phyloP scores from a whole-genome alignment of 768 basidiomycete species.

The Leccinum disarticulatum region DNA sequence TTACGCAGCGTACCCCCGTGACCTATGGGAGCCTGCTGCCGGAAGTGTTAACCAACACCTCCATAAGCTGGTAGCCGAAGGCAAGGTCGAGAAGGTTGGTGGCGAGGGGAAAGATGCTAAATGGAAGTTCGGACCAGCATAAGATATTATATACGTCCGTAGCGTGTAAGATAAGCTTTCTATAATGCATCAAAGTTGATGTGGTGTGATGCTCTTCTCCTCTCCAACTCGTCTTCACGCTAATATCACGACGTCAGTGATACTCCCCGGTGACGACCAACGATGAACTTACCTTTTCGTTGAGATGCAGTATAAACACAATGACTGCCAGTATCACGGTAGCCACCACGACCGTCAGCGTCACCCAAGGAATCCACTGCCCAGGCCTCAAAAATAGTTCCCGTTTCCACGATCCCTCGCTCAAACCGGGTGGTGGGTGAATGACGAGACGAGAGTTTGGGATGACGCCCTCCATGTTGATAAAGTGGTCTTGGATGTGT shows the following conservation, averaged over 20 bases:
- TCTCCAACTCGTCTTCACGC: conserved; percentile 93
- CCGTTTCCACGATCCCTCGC: conserved; percentile 67
- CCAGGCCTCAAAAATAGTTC: conserved; percentile 92
- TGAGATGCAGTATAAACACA: conserved; percentile 84
- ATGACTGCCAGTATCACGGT: conserved; percentile 75
- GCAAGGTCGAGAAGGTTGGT: conserved; percentile 47
- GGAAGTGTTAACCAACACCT: conserved; percentile 69
- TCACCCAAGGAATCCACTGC: conserved; percentile 98
- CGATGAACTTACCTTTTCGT: conserved; percentile 74
- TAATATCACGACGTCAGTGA: conserved; percentile 31
- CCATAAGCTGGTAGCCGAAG: conserved; percentile 67
- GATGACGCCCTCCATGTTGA: conserved; percentile 95
- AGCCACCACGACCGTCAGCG: conserved; percentile 76
- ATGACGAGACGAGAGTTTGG: conserved; percentile 98
- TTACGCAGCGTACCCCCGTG: conserved; percentile 71
- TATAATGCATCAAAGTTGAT: conserved; percentile 97
- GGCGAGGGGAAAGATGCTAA: conserved; percentile 51
- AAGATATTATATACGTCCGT: conserved; percentile 9
- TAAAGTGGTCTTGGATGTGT: conserved; percentile 67
- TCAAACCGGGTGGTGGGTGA: conserved; percentile 62
- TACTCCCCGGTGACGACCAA: conserved; percentile 1
- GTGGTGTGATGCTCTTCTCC: conserved; percentile 85
- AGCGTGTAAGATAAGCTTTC: conserved; percentile 17
- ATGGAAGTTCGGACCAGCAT: conserved; percentile 40
- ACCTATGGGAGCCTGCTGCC: conserved; percentile 73